Base-by-base conservation (phyloP, 306 rosid genomes). In the Carpinus viminea region DNA sequence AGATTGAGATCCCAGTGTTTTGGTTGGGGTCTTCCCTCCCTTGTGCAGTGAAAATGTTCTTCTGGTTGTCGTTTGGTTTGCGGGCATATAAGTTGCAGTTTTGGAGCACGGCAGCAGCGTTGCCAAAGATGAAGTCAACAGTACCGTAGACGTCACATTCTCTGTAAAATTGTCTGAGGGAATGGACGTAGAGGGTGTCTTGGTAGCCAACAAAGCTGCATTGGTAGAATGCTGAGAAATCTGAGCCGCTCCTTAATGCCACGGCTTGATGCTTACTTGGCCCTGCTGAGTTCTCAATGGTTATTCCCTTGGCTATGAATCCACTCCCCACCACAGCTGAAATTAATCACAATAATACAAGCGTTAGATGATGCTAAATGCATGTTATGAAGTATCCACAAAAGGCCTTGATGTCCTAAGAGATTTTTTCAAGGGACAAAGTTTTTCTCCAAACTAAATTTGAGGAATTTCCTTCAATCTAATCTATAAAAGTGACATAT, bases 201-300 rank as follows among this genome's bases (percentile, higher is more conserved):
- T 92, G 97, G 84, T 89, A 94, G 1, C 87, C 97, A 0, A 94
- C 88, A 17, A 94, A 94, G 86, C 97, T 95, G 85, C 97, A 95
- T 13, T 81, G 60, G 74, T 88, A 95, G 83, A 95, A 95, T 11
- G 88, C 92, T 0, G 97, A 95, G 26, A 95, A 43, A 76, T 95
- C 97, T 0, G 98, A 81, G 1, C 97, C 88, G 18, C 88, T 85
- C 8, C 98, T 80, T 0, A 94, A 24, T 46, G 98, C 97, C 53
- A 94, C 97, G 0, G 98, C 98, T 81, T 94, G 98, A 90, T 92
- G 97, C 56, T 92, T 94, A 80, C 88, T 87, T 0, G 98, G 87
- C 10, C 98, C 98, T 0, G 98, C 98, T 0, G 82, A 76, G 84
- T 94, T 94, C 75, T 94, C 98, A 31, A 94, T 68, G 43, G 97